Percentiles rank a stretch among this genome's conserved stretches.
Evolutionary conservation across 495 filamentous ascomycete species (phyloP).

Genomic region (Penicillium canariense): DNA sequence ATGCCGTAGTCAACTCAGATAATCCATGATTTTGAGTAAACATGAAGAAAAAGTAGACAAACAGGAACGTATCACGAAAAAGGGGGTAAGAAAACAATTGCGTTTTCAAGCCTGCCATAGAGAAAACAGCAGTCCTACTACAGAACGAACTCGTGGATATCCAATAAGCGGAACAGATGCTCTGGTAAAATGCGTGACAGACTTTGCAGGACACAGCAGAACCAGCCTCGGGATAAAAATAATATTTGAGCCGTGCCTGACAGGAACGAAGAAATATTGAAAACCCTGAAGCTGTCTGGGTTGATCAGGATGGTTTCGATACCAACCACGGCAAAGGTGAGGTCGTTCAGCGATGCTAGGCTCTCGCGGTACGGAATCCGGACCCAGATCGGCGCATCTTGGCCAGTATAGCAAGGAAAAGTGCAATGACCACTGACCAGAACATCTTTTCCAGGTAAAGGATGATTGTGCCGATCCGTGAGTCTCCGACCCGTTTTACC

Average conservation of each 20-base stretch:
- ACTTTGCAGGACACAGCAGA: background rate
- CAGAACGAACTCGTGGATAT: background rate
- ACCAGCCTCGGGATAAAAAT: background rate
- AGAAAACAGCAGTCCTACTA: background rate
- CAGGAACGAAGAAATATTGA: too few species aligned
- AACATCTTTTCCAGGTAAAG: conserved; percentile 8
- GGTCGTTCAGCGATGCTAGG: background rate
- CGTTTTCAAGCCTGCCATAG: background rate
- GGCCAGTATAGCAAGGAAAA: background rate
- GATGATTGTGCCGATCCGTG: conserved; percentile 5
- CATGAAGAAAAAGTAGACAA: background rate
- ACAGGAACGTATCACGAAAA: background rate
- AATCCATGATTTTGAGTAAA: too few species aligned
- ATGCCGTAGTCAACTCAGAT: too few species aligned
- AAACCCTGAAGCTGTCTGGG: background rate
- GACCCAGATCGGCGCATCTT: background rate
- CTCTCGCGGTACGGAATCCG: background rate
- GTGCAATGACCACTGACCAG: conserved; percentile 1
- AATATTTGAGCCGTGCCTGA: background rate
- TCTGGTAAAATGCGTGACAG: background rate
- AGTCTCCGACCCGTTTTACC: conserved; percentile 3
- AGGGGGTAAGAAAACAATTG: background rate
- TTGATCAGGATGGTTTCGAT: background rate
- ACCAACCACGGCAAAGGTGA: background rate
- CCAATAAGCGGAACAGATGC: background rate